A percentile compares a stretch with the other conserved stretches of the same genome.
Conservation (phyloP, 495 filamentous ascomycete genomes). For the Lasiosphaeria miniovina region DNA sequence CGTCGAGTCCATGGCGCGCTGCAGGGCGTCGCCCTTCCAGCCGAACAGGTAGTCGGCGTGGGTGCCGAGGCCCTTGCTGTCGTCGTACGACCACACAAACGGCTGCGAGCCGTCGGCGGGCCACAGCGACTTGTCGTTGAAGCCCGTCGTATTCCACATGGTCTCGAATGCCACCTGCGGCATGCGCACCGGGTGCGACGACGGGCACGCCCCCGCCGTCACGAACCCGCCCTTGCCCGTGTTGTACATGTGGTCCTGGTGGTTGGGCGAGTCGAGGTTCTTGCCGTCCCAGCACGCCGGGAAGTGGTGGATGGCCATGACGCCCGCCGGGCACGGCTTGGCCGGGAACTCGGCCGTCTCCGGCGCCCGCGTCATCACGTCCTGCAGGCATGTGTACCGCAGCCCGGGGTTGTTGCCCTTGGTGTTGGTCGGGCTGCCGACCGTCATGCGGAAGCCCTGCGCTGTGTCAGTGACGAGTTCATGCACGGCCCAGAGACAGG, state of each 20-base stretch:
- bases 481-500: background rate
- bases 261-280: conserved; percentile 52
- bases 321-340: conserved; percentile 39
- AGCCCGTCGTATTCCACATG: conserved; percentile 45
- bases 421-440: conserved; percentile 40
- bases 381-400: conserved; percentile 41
- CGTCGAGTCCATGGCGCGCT: conserved; percentile 11
- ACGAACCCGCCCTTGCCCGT: conserved; percentile 35
- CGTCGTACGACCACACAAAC: conserved; percentile 32
- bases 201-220: conserved; percentile 40
- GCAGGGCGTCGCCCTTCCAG: conserved; percentile 16
- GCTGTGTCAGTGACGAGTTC: background rate
- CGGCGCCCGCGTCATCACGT: conserved; percentile 28
- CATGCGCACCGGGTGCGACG: conserved; percentile 41
- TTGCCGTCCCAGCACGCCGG: conserved; percentile 53
- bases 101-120: conserved; percentile 41
- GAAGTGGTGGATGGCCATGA: conserved; percentile 49
- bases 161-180: conserved; percentile 47
- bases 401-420: conserved; percentile 36
- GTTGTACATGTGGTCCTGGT: conserved; percentile 47
- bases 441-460: conserved; percentile 51
- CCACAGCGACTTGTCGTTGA: conserved; percentile 40
- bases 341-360: conserved; percentile 42
- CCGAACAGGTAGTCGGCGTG: conserved; percentile 22
- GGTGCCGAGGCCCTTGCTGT: conserved; percentile 14